Conservation (phyloP, 164 flowering plant species). For the Paratinospora sagittata region DNA sequence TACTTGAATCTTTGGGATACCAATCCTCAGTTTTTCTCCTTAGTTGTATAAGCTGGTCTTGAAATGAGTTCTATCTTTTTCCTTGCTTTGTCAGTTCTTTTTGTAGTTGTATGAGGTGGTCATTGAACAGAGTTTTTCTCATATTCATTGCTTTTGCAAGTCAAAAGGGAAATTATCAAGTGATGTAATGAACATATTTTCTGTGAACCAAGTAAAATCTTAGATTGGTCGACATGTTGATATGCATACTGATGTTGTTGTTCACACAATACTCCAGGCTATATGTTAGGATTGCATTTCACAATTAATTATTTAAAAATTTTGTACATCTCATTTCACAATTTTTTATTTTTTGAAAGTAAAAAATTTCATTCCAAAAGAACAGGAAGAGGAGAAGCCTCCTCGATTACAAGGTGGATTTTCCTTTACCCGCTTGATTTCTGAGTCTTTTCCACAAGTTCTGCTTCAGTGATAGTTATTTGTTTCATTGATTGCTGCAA, state of each 20-base stretch:
- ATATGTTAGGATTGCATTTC: too few species aligned
- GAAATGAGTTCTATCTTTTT: neutral
- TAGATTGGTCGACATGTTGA: neutral
- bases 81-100: neutral
- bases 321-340: too few species aligned
- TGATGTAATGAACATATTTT: neutral
- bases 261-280: neutral
- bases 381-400: too few species aligned
- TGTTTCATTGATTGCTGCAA: too few species aligned
- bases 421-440: too few species aligned
- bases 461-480: too few species aligned
- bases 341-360: too few species aligned
- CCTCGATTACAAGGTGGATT: too few species aligned
- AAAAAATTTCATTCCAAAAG: too few species aligned
- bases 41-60: conserved; percentile 11
- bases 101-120: neutral
- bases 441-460: too few species aligned
- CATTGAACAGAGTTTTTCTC: neutral
- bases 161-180: neutral
- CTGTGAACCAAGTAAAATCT: neutral
- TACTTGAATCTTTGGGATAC: conserved; percentile 10
- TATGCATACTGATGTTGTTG: neutral
- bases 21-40: conserved; percentile 7
- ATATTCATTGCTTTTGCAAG: neutral
- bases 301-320: too few species aligned